A percentile compares a stretch with the other conserved stretches of the same genome.
Conservation (phyloP, 305 asterid species). For the Coffea humblotiana region DNA sequence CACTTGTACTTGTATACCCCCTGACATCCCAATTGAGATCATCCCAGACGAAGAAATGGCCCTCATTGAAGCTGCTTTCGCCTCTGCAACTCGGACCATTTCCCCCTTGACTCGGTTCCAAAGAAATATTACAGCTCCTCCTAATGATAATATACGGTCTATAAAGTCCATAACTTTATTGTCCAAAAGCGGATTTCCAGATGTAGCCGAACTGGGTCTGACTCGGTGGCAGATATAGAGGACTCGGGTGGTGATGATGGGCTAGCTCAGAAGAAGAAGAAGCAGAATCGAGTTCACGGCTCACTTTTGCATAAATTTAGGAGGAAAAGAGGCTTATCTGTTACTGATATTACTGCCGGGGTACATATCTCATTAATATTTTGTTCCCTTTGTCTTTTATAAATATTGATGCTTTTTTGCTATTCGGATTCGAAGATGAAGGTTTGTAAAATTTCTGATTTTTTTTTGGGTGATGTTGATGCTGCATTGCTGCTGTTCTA, state of each 20-base stretch:
- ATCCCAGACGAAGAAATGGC: constrained; percentile 46
- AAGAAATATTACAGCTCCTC: background rate
- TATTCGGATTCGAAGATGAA: background rate
- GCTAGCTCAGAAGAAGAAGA: constrained; percentile 34
- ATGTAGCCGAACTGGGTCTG: constrained; percentile 34
- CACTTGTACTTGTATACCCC: constrained; percentile 19
- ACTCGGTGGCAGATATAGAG: constrained; percentile 52
- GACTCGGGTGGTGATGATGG: constrained; percentile 36
- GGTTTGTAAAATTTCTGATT: background rate
- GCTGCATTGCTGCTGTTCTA: too few relatives aligned
- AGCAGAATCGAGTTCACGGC: constrained; percentile 24
- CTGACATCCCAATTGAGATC: constrained; percentile 59
- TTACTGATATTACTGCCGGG: constrained; percentile 81
- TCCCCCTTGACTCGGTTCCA: constrained; percentile 27
- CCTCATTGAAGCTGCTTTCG: constrained; percentile 44
- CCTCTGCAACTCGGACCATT: constrained; percentile 36
- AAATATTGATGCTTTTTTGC: constrained; percentile 8
- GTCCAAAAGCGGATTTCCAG: constrained; percentile 58
- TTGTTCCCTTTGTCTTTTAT: background rate
- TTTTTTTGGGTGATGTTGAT: background rate
- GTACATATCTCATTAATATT: constrained; percentile 30
- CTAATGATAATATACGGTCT: constrained; percentile 28
- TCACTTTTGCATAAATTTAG: constrained; percentile 65
- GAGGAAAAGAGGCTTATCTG: constrained; percentile 58
- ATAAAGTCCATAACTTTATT: constrained; percentile 48